phyloP scores from a whole-genome alignment of 805 yeast species.

The Monosporozyma solicola region DNA sequence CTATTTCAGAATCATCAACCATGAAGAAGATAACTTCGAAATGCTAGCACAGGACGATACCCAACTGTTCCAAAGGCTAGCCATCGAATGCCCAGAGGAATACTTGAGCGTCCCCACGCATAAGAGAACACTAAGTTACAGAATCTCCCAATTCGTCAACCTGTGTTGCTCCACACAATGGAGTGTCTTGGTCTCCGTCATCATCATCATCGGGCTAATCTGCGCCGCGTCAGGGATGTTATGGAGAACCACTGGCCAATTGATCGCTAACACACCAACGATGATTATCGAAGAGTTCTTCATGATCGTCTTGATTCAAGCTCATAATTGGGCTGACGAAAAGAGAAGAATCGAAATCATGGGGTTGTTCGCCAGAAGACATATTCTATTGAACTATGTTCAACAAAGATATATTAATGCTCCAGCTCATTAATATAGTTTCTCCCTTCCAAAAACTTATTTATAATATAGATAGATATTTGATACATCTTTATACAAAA shows the following conservation, averaged over 20 bases:
- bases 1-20: slow-evolving; percentile 23
- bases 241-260: slow-evolving; percentile 36
- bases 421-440: not conserved
- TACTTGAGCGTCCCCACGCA: slow-evolving; percentile 7
- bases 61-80: slow-evolving; percentile 23
- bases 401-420: not conserved
- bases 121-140: slow-evolving; percentile 14
- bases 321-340: slow-evolving; percentile 30
- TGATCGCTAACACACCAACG: slow-evolving; percentile 35
- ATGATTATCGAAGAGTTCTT: slow-evolving; percentile 39
- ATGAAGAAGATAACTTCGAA: slow-evolving; percentile 22
- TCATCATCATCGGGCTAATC: slow-evolving; percentile 26
- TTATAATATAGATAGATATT: too few species aligned
- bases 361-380: slow-evolving; percentile 17
- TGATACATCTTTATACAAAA: too few species aligned
- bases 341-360: slow-evolving; percentile 21
- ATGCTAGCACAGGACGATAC: slow-evolving; percentile 28
- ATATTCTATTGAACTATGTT: slow-evolving; percentile 9
- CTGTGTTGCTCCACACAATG: slow-evolving; percentile 27
- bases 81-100: slow-evolving; percentile 20
- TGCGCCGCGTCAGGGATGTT: slow-evolving; percentile 28
- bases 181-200: slow-evolving; percentile 26
- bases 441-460: not conserved
- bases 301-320: slow-evolving; percentile 32
- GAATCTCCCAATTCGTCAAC: slow-evolving; percentile 22